Evolutionary conservation across 164 flowering plant species (phyloP), one percentile per base, ranked within the genome.

Genomic region (Berberis thunbergii): DNA sequence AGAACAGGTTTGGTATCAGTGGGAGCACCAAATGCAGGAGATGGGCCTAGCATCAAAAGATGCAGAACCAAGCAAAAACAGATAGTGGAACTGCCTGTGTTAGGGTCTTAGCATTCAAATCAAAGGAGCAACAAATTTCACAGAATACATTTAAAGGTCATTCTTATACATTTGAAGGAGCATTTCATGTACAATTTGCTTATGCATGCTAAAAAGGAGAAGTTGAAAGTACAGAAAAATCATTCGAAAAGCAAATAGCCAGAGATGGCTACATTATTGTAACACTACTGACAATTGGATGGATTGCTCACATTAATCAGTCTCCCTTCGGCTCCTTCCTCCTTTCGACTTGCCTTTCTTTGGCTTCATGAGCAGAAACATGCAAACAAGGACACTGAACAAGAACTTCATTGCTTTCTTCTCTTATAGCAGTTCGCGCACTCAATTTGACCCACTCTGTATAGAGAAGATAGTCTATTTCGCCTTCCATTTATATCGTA

Each of bases 301-400:
- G 26, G 26, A 26, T 54, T 67, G 54, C 64, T 39, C 13, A 41
- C 62, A 1, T 8, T 4, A 48, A 1, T 48, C 26, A 26, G 54
- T 4, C 62, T 59, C 1, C 62, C 9, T 43, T 58, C 8, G 50
- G 10, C 50, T 48, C 50, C 0, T 57, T 57, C 78, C n/a, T n/a
- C 46, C 88, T 76, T 79, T 82, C n/a, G 91, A 76, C 45, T 86
- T 85, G 59, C 88, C 84, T 65, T 75, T 73, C 61, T 81, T 78
- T 41, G 90, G 80, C 88, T 88, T 91, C 87, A 91, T 66, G 87
- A 91, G 86, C 91, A 91, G 80, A 91, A 91, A 66, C 97, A 91
- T 1, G 97, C 80, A 73, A 91, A 63, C 96, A 89, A 0, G 97
- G 97, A 66, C 84, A 89, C 80, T 91, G 97, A 52, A 87, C 78